Base-by-base conservation (phyloP, 2,329 filamentous ascomycete species). In the Ophiostoma ips region DNA sequence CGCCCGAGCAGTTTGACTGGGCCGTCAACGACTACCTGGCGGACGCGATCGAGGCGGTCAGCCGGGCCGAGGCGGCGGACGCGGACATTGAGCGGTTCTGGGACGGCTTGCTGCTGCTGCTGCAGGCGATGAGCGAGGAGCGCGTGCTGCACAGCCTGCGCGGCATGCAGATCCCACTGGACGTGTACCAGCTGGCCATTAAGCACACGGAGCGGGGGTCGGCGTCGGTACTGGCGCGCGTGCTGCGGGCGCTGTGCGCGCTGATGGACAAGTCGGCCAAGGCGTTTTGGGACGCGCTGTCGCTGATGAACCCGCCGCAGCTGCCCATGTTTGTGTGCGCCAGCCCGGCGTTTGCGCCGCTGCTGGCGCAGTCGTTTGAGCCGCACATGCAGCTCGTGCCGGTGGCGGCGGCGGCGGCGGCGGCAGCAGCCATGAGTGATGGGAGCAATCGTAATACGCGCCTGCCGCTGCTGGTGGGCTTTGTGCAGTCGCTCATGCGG, bases 261-360 rank as follows among this genome's bases (percentile, higher is more conserved):
- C 73, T 95, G 15, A 70, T 95, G 48, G 76, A 81, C 55, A 88
- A 85, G 58, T 83, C 86, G 0, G 76, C 87, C 0, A 76, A 76
- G 50, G 84, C 85, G 41, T 92, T 95, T 58, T 95, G 90, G 90
- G 83, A 87, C 58, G 83, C 87, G 2, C 83, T 94, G 67, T 82
- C 84, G 47, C 78, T 87, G 30, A 86, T 90, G 47, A 83, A 85
- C 1, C 83, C 87, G 3, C 81, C 81, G 38, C 79, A 83, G 33
- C 79, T 96, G 45, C 79, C 87, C n/a, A 88, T 95, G 61, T 77
- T 88, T 55, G 77, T 95, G 40, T 86, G 92, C 58, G 77, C 76
- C 52, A 88, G 84, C 54, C 80, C 81, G 8, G 72, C 76, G 3
- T 79, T 85, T 58, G 72, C 73, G 33, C 66, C 66, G n/a, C 62